Percentiles rank a stretch among this genome's conserved stretches.
Conservation (phyloP, 495 filamentous ascomycete species). For the Echria macrotheca region DNA sequence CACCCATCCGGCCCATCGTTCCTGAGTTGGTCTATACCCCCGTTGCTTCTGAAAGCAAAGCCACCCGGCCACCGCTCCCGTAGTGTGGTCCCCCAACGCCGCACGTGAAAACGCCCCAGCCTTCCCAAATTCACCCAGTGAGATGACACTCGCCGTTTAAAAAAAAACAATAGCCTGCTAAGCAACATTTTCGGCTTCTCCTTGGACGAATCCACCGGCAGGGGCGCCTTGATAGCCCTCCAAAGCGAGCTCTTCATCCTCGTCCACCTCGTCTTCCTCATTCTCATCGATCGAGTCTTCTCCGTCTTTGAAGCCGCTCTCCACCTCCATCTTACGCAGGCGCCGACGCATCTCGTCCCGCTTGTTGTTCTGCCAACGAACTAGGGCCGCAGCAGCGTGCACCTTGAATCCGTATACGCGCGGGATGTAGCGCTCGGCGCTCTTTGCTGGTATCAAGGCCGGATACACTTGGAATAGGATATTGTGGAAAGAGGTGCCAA, state of each 20-base stretch:
- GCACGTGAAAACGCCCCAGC: slow-evolving; percentile 21
- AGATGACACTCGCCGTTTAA: not conserved
- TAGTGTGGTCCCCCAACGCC: slow-evolving; percentile 21
- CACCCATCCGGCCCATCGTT: too few relatives aligned
- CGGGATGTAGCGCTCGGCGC: slow-evolving; percentile 76
- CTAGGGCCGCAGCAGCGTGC: slow-evolving; percentile 80
- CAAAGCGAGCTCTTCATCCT: slow-evolving; percentile 25
- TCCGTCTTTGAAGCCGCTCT: slow-evolving; percentile 54
- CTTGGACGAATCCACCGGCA: too few relatives aligned
- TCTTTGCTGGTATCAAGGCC: slow-evolving; percentile 78
- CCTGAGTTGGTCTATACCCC: too few relatives aligned
- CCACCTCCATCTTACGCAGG: slow-evolving; percentile 52
- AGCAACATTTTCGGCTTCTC: slow-evolving; percentile 15
- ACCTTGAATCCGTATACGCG: slow-evolving; percentile 92
- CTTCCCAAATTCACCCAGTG: not conserved
- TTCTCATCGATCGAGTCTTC: slow-evolving; percentile 41
- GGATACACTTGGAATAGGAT: slow-evolving; percentile 99
- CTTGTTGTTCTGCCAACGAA: slow-evolving; percentile 81
- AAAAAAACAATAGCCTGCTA: not conserved
- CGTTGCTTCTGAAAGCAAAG: too few relatives aligned
- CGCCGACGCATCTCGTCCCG: slow-evolving; percentile 73
- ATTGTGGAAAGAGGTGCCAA: slow-evolving; percentile 95
- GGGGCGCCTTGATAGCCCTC: not conserved
- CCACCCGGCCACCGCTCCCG: too few relatives aligned
- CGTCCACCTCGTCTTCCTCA: slow-evolving; percentile 33